A percentile compares a stretch with the other conserved stretches of the same genome.
Conservation (phyloP, 2,329 filamentous ascomycete species). For the Aquanectria penicillioides region DNA sequence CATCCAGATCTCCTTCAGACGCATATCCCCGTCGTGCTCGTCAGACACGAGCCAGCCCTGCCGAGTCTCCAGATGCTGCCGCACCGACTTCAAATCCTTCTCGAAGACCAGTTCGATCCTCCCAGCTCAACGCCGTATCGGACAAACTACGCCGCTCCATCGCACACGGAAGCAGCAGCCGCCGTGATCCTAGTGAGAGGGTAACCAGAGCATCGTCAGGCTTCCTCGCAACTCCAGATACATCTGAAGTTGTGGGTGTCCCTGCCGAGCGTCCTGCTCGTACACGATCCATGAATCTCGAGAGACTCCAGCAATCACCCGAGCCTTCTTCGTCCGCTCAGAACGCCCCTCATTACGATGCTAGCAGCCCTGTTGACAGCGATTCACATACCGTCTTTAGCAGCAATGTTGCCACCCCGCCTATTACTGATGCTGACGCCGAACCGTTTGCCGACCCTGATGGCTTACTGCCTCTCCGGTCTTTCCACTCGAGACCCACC, state of each 20-base stretch:
- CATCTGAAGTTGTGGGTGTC: constrained; percentile 55
- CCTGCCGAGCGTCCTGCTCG: constrained; percentile 49
- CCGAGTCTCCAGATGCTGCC: constrained; percentile 44
- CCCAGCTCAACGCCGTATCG: constrained; percentile 43
- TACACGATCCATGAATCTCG: constrained; percentile 53
- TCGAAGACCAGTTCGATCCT: constrained; percentile 41
- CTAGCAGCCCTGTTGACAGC: constrained; percentile 62
- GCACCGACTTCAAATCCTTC: constrained; percentile 34
- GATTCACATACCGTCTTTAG: constrained; percentile 70
- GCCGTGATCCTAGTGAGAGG: constrained; percentile 40
- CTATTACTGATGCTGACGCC: constrained; percentile 77
- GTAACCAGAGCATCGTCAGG: constrained; percentile 38
- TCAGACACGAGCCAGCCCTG: constrained; percentile 41
- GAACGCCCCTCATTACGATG: constrained; percentile 53
- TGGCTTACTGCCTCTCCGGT: constrained; percentile 58
- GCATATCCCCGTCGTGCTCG: constrained; percentile 44
- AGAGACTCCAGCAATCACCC: constrained; percentile 55
- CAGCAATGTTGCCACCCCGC: constrained; percentile 76
- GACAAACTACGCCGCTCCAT: constrained; percentile 50
- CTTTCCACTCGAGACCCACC: constrained; percentile 59
- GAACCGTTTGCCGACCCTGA: constrained; percentile 67
- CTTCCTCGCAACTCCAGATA: constrained; percentile 67
- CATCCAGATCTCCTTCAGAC: constrained; percentile 48
- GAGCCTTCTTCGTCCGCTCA: constrained; percentile 54
- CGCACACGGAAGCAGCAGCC: constrained; percentile 38